Conservation (phyloP, 2,329 filamentous ascomycete species). For the Hypoxylon sp. region DNA sequence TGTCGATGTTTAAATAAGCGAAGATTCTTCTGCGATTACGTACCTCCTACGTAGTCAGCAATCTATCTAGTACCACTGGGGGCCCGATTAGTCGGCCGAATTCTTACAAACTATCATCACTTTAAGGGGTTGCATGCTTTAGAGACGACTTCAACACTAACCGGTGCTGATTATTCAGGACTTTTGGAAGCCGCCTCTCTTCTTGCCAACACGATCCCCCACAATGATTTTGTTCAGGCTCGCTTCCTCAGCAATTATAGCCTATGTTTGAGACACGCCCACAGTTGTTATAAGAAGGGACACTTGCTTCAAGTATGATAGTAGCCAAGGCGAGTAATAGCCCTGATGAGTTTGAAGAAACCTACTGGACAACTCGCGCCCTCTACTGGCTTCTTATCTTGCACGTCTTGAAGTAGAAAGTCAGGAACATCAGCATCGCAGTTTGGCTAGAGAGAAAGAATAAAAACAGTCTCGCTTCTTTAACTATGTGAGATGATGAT, state of each 20-base stretch:
- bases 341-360: too few species aligned
- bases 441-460: too few species aligned
- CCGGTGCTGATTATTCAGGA: not conserved
- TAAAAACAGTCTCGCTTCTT: not conserved
- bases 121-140: not conserved
- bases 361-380: not conserved
- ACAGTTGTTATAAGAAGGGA: not conserved
- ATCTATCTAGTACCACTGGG: conserved; percentile 5
- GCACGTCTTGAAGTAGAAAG: too few species aligned
- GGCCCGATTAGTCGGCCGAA: not conserved
- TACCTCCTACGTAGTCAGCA: conserved; percentile 15
- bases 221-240: too few species aligned
- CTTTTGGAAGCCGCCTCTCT: not conserved
- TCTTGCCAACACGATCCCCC: not conserved
- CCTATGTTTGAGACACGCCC: too few species aligned
- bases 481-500: not conserved
- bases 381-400: too few species aligned
- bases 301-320: not conserved
- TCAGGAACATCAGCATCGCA: too few species aligned
- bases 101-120: not conserved
- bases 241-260: too few species aligned
- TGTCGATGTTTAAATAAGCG: not conserved
- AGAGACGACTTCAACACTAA: not conserved
- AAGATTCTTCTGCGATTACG: conserved; percentile 4
- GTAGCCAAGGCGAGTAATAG: not conserved